phyloP scores from a whole-genome alignment of 257 asterid species.

The Sherardia arvensis region DNA sequence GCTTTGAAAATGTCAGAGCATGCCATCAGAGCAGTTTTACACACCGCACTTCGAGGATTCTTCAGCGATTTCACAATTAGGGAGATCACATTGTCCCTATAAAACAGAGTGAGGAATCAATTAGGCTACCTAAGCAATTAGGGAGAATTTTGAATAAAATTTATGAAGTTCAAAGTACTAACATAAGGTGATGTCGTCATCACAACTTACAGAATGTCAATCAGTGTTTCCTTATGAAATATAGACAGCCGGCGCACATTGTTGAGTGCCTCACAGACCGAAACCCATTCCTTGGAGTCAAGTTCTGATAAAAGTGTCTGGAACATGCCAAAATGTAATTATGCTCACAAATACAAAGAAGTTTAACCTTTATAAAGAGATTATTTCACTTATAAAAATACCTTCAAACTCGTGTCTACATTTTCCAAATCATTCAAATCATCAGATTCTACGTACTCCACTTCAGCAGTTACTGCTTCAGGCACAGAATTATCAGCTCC shows the following conservation, averaged over 20 bases:
- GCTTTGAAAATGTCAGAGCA: slow-evolving; percentile 73
- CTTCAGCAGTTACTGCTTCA: slow-evolving; percentile 43
- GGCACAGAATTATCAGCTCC: slow-evolving; percentile 31
- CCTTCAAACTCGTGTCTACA: slow-evolving; percentile 50
- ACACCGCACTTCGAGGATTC: slow-evolving; percentile 92
- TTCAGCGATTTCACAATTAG: slow-evolving; percentile 66
- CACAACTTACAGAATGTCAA: slow-evolving; percentile 58
- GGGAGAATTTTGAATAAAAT: neutral
- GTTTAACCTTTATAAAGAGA: too few relatives aligned
- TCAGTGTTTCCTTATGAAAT: slow-evolving; percentile 69
- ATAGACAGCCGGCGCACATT: slow-evolving; percentile 57
- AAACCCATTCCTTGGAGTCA: slow-evolving; percentile 81
- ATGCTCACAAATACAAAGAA: neutral
- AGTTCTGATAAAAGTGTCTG: slow-evolving; percentile 63
- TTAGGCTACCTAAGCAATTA: neutral
- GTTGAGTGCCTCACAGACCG: slow-evolving; percentile 77
- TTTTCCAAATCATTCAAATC: slow-evolving; percentile 67
- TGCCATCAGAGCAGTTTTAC: slow-evolving; percentile 89
- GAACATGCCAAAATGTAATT: slow-evolving; percentile 6
- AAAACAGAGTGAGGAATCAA: slow-evolving; percentile 15
- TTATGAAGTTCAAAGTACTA: slow-evolving; percentile 11
- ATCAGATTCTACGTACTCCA: slow-evolving; percentile 77
- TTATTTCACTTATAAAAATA: slow-evolving; percentile 9
- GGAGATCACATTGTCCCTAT: slow-evolving; percentile 55
- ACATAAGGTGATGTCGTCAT: slow-evolving; percentile 5